phyloP scores from a whole-genome alignment of 2,329 filamentous ascomycete species.

The Aspergillus arachidicola region DNA sequence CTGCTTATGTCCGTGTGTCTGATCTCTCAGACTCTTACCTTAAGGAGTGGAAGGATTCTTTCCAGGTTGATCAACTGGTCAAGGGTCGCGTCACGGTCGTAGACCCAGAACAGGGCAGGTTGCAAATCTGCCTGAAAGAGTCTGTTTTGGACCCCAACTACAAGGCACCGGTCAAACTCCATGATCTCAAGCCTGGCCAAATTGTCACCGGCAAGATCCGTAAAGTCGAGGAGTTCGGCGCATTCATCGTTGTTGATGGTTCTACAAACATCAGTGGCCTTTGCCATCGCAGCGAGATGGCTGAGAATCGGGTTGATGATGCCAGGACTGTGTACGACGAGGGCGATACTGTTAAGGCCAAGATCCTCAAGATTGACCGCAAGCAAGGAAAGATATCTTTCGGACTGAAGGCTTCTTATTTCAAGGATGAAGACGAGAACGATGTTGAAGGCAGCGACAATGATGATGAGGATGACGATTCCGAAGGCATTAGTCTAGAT shows the following conservation, averaged over 20 bases:
- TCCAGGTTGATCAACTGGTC: constrained; percentile 86
- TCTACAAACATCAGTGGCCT: constrained; percentile 88
- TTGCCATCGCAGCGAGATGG: constrained; percentile 90
- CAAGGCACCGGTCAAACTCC: constrained; percentile 69
- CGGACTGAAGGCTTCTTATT: constrained; percentile 89
- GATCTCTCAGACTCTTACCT: constrained; percentile 89
- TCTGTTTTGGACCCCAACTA: constrained; percentile 82
- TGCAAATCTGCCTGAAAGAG: constrained; percentile 84
- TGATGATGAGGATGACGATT: constrained; percentile 51
- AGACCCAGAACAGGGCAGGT: constrained; percentile 67
- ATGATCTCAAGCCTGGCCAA: constrained; percentile 78
- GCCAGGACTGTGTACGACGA: constrained; percentile 87
- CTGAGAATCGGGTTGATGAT: constrained; percentile 78
- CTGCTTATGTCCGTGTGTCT: constrained; percentile 79
- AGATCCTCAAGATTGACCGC: constrained; percentile 75
- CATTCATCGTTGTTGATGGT: constrained; percentile 87
- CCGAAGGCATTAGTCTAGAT: constrained; percentile 32
- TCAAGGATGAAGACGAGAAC: constrained; percentile 63
- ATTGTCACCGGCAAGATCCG: constrained; percentile 86
- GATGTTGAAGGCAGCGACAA: constrained; percentile 37
- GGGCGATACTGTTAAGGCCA: constrained; percentile 91
- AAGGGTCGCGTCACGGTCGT: constrained; percentile 79
- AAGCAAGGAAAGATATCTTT: constrained; percentile 81
- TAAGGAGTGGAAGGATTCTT: constrained; percentile 93
- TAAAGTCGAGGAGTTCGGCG: constrained; percentile 92